Evolutionary conservation across 805 yeast species (phyloP).

Genomic region (Saturnispora serradocipensis): DNA sequence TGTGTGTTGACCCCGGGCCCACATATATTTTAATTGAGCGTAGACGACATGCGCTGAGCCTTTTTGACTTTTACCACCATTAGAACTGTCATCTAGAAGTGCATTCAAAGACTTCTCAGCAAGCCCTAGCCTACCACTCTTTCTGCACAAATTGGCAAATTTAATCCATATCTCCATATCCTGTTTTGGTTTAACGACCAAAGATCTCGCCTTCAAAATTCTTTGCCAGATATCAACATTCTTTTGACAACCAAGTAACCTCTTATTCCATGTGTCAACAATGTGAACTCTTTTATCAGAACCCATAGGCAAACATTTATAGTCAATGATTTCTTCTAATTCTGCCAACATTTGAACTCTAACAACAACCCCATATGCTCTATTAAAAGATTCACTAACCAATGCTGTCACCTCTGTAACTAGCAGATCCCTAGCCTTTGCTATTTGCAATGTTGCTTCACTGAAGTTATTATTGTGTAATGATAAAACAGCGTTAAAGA

Average conservation of each 20-base stretch:
- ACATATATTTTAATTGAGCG: constrained; percentile 92
- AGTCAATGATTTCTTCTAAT: constrained; percentile 85
- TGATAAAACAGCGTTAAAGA: constrained; percentile 83
- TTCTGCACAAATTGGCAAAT: constrained; percentile 91
- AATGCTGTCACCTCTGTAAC: constrained; percentile 92
- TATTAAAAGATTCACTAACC: constrained; percentile 89
- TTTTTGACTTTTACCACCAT: constrained; percentile 38
- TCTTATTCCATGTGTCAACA: constrained; percentile 88
- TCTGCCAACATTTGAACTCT: constrained; percentile 97
- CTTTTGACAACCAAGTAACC: constrained; percentile 87
- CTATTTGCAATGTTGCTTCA: constrained; percentile 70
- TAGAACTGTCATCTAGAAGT: constrained; percentile 57
- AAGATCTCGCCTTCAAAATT: constrained; percentile 83
- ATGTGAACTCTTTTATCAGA: constrained; percentile 71
- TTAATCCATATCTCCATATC: constrained; percentile 98
- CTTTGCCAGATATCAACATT: constrained; percentile 99
- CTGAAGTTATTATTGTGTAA: constrained; percentile 80
- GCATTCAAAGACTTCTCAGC: constrained; percentile 87
- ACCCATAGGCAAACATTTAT: constrained; percentile 75
- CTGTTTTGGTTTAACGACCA: constrained; percentile 89
- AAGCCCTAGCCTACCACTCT: constrained; percentile 82
- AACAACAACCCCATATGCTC: constrained; percentile 95
- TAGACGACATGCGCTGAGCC: constrained; percentile 97
- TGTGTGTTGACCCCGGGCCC: constrained; percentile 86
- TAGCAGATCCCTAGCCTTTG: constrained; percentile 76